Evolutionary conservation across 306 rosid genomes (phyloP), one percentile per base, ranked within the genome.

Genomic region (Glycine tomentella): DNA sequence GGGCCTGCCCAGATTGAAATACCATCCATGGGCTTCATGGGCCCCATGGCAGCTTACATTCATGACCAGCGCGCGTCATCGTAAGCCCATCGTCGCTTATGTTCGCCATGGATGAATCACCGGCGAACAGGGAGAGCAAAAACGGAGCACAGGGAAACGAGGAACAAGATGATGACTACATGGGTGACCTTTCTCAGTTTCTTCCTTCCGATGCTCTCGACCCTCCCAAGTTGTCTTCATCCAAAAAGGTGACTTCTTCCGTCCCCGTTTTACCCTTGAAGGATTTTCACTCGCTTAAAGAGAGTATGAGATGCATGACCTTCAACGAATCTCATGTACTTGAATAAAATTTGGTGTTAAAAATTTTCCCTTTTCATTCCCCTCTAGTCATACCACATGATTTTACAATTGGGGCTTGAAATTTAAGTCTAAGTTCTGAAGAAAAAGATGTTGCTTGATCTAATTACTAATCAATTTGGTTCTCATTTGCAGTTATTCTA

Each of bases 131-230:
- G 34, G 75, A 61, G 57, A 59, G 69, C 51, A 70, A 38, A 46
- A 81, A 36, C 62, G 85, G 84, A 49, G 78, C 49, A 45, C 65
- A 34, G 5, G 77, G 46, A 17, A 78, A 72, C 73, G 87, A 64
- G 38, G 91, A 81, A 56, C 86, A 90, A 4, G 69, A 64, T 14
- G 69, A 64, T 14, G 83, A 79, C 73, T 95, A 95, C 84, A 91
- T 95, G 99, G 97, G 88, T 3, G 91, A 91, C 80, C 92, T 93
- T 80, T 91, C 97, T 65, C 85, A 20, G 16, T 91, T 93, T 65
- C 85, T 95, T 72, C 91, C 95, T 75, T 72, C 85, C 10, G 88
- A 90, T 20, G 57, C 80, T 46, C 4, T 77, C 9, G 8, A 42
- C 9, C 80, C 90, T 84, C 86, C 93, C n/a, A 81, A 78, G 6